Percentiles rank a stretch among this genome's conserved stretches.
phyloP scores from a whole-genome alignment of 257 asterid species.

The Plantago ovata region DNA sequence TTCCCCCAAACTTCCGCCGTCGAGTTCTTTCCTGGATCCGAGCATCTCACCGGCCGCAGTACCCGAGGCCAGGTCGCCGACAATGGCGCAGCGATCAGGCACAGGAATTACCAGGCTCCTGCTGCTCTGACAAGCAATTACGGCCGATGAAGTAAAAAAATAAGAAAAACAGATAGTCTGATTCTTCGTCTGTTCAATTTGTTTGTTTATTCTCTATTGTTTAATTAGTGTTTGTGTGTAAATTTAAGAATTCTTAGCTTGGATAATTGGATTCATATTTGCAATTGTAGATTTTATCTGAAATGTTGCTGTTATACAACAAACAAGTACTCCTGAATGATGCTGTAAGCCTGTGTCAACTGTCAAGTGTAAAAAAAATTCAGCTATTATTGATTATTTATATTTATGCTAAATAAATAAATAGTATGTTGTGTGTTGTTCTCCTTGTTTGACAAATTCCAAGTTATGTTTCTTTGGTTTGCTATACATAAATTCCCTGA shows the following conservation, averaged over 20 bases:
- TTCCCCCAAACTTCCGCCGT: constrained; percentile 21
- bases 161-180: neutral
- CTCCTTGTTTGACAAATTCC: too few species aligned
- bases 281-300: neutral
- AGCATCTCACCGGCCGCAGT: constrained; percentile 15
- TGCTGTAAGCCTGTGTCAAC: too few species aligned
- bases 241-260: too few species aligned
- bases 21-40: constrained; percentile 20
- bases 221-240: too few species aligned
- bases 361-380: neutral
- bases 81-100: constrained; percentile 20
- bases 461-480: too few species aligned
- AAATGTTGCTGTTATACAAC: neutral
- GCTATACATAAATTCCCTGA: too few species aligned
- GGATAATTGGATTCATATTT: constrained; percentile 19
- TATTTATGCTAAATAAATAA: too few species aligned
- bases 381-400: too few species aligned
- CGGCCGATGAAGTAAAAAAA: neutral
- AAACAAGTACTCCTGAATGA: neutral
- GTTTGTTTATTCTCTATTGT: too few species aligned
- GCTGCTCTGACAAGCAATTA: constrained; percentile 10
- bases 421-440: too few species aligned
- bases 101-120: constrained; percentile 21
- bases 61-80: constrained; percentile 21
- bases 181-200: neutral